Percentiles rank a stretch among this genome's conserved stretches.
phyloP scores from a whole-genome alignment of 352 stramenopile species.

The Phytophthora agathidicida region DNA sequence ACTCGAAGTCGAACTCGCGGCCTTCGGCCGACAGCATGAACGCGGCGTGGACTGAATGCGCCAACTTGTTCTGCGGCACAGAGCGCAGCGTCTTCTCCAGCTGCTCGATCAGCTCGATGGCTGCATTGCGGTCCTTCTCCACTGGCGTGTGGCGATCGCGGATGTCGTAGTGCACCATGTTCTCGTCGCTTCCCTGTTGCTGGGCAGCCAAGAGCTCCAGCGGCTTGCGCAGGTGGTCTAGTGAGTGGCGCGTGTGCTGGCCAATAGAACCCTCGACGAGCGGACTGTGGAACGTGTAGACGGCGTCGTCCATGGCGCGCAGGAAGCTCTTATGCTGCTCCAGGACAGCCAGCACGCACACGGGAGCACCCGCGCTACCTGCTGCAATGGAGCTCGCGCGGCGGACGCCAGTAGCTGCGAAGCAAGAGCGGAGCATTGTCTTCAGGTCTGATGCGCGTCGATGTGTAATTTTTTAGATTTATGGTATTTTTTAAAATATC shows the following conservation, averaged over 20 bases:
- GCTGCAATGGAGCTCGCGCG: slow-evolving; percentile 13
- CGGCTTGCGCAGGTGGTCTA: slow-evolving; percentile 81
- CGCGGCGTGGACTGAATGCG: slow-evolving; percentile 42
- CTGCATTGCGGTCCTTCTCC: slow-evolving; percentile 61
- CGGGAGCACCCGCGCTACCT: slow-evolving; percentile 26
- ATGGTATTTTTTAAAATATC: no score
- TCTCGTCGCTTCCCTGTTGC: slow-evolving; percentile 5
- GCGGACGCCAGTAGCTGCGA: not conserved
- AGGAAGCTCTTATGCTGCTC: slow-evolving; percentile 70
- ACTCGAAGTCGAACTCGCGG: slow-evolving; percentile 70
- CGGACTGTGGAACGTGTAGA: slow-evolving; percentile 74
- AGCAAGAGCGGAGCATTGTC: slow-evolving; percentile 5
- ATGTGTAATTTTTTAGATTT: no score
- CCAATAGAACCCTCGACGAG: slow-evolving; percentile 67
- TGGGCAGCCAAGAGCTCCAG: slow-evolving; percentile 41
- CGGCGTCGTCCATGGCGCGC: slow-evolving; percentile 43
- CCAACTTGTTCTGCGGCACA: slow-evolving; percentile 37
- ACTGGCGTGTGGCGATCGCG: slow-evolving; percentile 70
- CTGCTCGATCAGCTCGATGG: slow-evolving; percentile 58
- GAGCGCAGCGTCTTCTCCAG: slow-evolving; percentile 42
- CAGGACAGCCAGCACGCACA: slow-evolving; percentile 68
- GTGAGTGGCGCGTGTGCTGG: slow-evolving; percentile 79
- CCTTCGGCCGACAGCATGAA: slow-evolving; percentile 87
- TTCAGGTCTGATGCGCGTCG: no score
- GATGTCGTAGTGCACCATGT: slow-evolving; percentile 68